These are phyloP conservation scores for Trichoderma koningii DNA, from an alignment of 2,329 filamentous ascomycete species.

Conservation along the genomic window DNA sequence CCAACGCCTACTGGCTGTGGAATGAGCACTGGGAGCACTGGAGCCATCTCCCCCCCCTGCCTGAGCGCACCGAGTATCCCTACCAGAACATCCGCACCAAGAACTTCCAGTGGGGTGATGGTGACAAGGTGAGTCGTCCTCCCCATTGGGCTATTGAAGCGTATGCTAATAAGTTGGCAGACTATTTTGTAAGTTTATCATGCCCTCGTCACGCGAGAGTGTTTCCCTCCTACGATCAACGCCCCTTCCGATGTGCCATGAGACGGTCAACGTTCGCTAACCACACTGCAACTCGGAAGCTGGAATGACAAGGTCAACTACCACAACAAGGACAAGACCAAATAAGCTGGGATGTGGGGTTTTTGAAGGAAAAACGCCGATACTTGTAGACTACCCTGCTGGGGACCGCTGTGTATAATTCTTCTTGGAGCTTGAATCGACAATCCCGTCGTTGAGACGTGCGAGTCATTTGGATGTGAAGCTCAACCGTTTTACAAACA, in stretches of 20 bases:
- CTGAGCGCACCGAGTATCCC: conserved; percentile 89
- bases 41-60: conserved; percentile 78
- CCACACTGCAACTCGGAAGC: conserved; percentile 48
- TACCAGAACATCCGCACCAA: conserved; percentile 98
- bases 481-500: too few species aligned
- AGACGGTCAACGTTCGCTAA: neutral
- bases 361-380: conserved; percentile 30
- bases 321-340: conserved; percentile 84
- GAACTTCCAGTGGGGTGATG: conserved; percentile 94
- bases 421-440: conserved; percentile 33
- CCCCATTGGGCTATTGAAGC: neutral
- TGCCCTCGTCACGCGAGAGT: neutral
- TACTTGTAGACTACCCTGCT: conserved; percentile 37
- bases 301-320: conserved; percentile 97
- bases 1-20: conserved; percentile 92
- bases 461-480: neutral
- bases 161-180: conserved; percentile 45
- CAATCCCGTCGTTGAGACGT: neutral
- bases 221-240: neutral
- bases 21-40: conserved; percentile 97
- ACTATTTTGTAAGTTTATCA: conserved; percentile 51
- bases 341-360: conserved; percentile 41
- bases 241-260: neutral
- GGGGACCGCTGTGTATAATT: conserved; percentile 39
- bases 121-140: conserved; percentile 73